Conservation (phyloP, 345 rosid genomes). For the rapeseed (Brassica napus) region Da-Ae NC_063434.1:11814501-11815000, state of each 20-base stretch:
- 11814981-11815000: conserved; percentile 1
- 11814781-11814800: conserved; percentile 9
- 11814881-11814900: background rate
- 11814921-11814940: background rate
- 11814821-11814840: background rate
- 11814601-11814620: background rate
- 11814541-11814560: background rate
- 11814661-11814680: background rate
- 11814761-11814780: background rate
- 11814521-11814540: background rate
- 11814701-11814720: background rate
- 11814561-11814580: conserved; percentile 19
- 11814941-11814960: background rate
- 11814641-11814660: background rate
- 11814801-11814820: conserved; percentile 7
- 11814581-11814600: conserved; percentile 10
- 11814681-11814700: background rate
- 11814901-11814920: background rate
- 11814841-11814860: background rate
- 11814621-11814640: background rate
- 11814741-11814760: background rate
- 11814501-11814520: conserved; percentile 1
- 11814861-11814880: background rate
- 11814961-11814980: background rate
- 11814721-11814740: background rate